Evolutionary conservation across 1,284 basidiomycete species (phyloP).

Genomic region (Cystobasidium pallidum): DNA sequence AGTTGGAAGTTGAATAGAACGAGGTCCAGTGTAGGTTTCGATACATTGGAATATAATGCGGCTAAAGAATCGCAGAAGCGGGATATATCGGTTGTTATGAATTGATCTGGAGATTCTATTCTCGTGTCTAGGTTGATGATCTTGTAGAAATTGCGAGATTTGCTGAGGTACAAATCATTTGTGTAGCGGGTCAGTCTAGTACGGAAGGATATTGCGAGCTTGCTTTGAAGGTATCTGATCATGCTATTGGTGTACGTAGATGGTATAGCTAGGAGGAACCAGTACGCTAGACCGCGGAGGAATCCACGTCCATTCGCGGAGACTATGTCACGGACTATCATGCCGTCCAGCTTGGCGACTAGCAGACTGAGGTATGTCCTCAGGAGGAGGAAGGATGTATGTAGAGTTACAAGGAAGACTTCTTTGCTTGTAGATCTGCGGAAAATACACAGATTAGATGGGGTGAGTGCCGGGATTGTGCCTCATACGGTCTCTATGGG

Average conservation of each 20-base stretch:
- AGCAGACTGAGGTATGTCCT: constrained; percentile 83
- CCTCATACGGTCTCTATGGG: neutral
- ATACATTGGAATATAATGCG: constrained; percentile 81
- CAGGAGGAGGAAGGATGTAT: constrained; percentile 84
- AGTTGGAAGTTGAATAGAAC: constrained; percentile 92
- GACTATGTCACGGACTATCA: constrained; percentile 85
- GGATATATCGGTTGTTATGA: constrained; percentile 88
- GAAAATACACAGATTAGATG: neutral
- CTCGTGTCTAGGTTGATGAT: constrained; percentile 57
- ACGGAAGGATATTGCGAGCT: constrained; percentile 79
- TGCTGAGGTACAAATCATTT: constrained; percentile 85
- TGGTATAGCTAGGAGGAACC: constrained; percentile 88
- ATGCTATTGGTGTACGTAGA: constrained; percentile 96
- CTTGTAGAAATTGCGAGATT: constrained; percentile 63
- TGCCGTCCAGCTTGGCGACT: constrained; percentile 86
- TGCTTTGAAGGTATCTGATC: constrained; percentile 78
- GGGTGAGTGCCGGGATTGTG: neutral
- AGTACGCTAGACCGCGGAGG: constrained; percentile 76
- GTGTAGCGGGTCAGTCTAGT: constrained; percentile 88
- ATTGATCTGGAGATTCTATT: constrained; percentile 57
- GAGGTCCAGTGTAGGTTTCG: constrained; percentile 89
- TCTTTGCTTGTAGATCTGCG: constrained; percentile 67
- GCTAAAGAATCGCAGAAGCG: constrained; percentile 86
- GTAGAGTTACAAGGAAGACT: constrained; percentile 72
- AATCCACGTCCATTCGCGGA: constrained; percentile 86